A percentile compares a stretch with the other conserved stretches of the same genome.
Evolutionary conservation across 2,329 filamentous ascomycete genomes (phyloP).

Genomic region (Microthyrium microscopicum): DNA sequence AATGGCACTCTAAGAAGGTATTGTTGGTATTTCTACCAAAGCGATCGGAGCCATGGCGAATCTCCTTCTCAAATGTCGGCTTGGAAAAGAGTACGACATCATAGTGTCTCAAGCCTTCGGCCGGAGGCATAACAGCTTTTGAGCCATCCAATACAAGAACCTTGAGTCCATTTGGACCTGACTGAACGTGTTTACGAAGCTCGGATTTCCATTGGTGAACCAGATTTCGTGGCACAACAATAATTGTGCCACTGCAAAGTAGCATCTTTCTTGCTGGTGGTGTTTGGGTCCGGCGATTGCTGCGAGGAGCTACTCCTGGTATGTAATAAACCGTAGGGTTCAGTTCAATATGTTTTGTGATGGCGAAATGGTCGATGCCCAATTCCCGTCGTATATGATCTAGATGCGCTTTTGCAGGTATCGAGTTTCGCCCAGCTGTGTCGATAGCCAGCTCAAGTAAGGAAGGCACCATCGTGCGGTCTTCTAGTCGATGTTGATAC

Average conservation of each 20-base stretch:
- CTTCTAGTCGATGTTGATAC: conserved; percentile 29
- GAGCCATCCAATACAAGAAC: conserved; percentile 44
- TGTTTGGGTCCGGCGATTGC: conserved; percentile 26
- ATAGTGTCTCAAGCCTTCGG: conserved; percentile 42
- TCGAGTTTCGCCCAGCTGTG: conserved; percentile 23
- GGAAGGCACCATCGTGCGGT: conserved; percentile 37
- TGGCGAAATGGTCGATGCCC: conserved; percentile 11
- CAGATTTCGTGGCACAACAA: conserved; percentile 72
- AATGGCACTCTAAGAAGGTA: conserved; percentile 14
- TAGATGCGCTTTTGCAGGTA: conserved; percentile 10
- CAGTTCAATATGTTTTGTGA: conserved; percentile 17
- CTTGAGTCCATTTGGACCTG: conserved; percentile 32
- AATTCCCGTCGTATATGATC: background rate
- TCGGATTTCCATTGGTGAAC: conserved; percentile 72
- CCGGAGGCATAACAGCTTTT: conserved; percentile 37
- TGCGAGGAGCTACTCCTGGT: conserved; percentile 25
- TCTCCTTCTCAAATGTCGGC: conserved; percentile 54
- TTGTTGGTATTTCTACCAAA: conserved; percentile 5
- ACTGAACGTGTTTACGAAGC: conserved; percentile 56
- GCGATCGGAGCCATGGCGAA: conserved; percentile 32
- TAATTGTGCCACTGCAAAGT: conserved; percentile 52
- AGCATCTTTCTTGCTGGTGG: conserved; percentile 25
- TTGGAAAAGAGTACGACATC: conserved; percentile 70
- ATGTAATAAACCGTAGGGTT: conserved; percentile 24
- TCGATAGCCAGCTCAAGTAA: conserved; percentile 53